A percentile compares a stretch with the other conserved stretches of the same genome.
Evolutionary conservation across 1,284 basidiomycete genomes (phyloP).

Genomic region (Blastosporella zonata): DNA sequence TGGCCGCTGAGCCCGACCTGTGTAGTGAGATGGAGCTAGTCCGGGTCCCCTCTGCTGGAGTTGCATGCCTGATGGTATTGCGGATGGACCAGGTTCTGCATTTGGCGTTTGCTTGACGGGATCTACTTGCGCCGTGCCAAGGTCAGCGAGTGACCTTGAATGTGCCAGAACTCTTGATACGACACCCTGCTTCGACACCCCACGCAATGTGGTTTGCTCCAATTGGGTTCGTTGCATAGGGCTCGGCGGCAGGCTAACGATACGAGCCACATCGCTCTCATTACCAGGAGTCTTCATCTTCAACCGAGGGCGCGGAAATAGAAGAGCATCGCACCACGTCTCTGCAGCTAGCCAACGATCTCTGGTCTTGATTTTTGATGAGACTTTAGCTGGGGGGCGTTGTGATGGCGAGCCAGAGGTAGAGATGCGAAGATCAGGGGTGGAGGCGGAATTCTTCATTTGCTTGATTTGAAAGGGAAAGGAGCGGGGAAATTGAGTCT

Average conservation of each 20-base stretch:
- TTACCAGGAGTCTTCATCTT: slow-evolving; percentile 36
- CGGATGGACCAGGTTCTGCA: background rate
- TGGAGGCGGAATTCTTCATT: slow-evolving; percentile 54
- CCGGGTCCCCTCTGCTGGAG: slow-evolving; percentile 1
- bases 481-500: slow-evolving; percentile 3
- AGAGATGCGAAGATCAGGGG: slow-evolving; percentile 53
- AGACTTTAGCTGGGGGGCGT: slow-evolving; percentile 2
- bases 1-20: slow-evolving; percentile 31
- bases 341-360: slow-evolving; percentile 70
- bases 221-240: slow-evolving; percentile 33
- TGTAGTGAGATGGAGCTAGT: background rate
- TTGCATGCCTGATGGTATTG: background rate
- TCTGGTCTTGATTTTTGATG: slow-evolving; percentile 33
- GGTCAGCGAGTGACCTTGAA: slow-evolving; percentile 44
- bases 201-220: slow-evolving; percentile 5
- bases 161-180: slow-evolving; percentile 42
- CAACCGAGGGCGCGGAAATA: slow-evolving; percentile 72
- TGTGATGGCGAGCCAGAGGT: slow-evolving; percentile 1
- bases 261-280: slow-evolving; percentile 28
- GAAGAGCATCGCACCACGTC: slow-evolving; percentile 74
- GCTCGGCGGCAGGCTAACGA: slow-evolving; percentile 50
- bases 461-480: slow-evolving; percentile 10
- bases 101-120: background rate
- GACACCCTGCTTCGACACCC: slow-evolving; percentile 24
- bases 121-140: slow-evolving; percentile 10